Conservation (phyloP, 345 rosid species). For the Euphorbia pulcherrima region DNA sequence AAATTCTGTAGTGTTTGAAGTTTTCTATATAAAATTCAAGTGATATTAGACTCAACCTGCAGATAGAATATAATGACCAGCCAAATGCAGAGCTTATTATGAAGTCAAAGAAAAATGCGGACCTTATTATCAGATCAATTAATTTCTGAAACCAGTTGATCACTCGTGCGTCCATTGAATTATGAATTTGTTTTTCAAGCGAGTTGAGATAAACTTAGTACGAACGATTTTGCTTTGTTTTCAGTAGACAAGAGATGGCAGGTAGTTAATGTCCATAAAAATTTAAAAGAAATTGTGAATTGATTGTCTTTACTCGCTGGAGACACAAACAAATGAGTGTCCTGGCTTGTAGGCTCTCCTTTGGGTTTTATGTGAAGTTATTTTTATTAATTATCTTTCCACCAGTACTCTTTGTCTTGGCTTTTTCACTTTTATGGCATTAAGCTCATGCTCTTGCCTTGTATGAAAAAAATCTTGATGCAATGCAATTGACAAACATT, state of each 20-base stretch:
- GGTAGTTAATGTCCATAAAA: neutral
- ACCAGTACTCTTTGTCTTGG: no score
- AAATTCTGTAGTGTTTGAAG: neutral
- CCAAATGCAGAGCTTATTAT: conserved; percentile 84
- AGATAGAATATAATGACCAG: conserved; percentile 75
- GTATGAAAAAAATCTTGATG: no score
- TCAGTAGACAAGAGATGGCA: conserved; percentile 4
- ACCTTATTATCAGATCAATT: conserved; percentile 34
- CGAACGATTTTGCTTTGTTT: neutral
- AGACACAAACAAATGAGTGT: neutral
- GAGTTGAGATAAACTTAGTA: no score
- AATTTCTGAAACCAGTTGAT: conserved; percentile 14
- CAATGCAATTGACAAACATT: no score
- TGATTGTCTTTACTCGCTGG: neutral
- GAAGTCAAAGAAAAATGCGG: conserved; percentile 65
- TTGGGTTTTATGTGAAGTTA: neutral
- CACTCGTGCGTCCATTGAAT: no score
- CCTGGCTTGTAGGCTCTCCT: neutral
- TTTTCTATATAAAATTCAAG: neutral
- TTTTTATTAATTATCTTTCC: no score
- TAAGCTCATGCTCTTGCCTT: no score
- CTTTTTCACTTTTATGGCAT: no score
- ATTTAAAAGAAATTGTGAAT: no score
- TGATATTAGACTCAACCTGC: conserved; percentile 23
- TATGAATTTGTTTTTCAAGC: neutral